These are phyloP conservation scores for Colletotrichum caudatum DNA, from an alignment of 2,329 filamentous ascomycete species.

Conservation along the genomic window DNA sequence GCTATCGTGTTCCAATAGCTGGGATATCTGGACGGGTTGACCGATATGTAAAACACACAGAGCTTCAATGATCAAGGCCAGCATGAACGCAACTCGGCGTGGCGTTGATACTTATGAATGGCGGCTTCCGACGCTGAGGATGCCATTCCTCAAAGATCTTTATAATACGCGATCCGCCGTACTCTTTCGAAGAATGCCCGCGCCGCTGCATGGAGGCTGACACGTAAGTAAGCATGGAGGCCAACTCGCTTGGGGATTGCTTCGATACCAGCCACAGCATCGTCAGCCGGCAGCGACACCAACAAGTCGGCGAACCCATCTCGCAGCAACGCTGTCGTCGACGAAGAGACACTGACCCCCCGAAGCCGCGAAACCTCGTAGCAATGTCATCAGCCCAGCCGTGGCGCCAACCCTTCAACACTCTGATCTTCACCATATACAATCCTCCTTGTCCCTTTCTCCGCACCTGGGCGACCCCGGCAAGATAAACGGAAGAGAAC, in stretches of 20 bases:
- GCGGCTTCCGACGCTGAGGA: not conserved
- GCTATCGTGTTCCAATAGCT: too few species aligned
- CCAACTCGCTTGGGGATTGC: not conserved
- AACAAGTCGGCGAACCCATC: not conserved
- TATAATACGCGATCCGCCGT: not conserved
- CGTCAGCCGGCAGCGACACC: not conserved
- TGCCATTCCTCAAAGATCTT: too few species aligned
- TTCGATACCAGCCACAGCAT: not conserved
- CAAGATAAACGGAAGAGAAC: not conserved
- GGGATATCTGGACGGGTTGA: not conserved
- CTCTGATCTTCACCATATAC: not conserved
- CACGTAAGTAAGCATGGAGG: too few species aligned
- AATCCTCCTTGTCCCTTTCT: not conserved
- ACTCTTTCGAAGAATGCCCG: not conserved
- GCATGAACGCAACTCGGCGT: not conserved
- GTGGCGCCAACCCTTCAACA: not conserved
- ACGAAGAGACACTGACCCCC: not conserved
- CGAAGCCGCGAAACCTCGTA: not conserved
- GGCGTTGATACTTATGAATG: not conserved
- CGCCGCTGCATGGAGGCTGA: not conserved
- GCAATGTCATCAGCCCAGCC: constrained; percentile 11
- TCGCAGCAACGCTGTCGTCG: not conserved
- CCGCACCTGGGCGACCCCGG: not conserved
- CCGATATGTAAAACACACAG: not conserved
- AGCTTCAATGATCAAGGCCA: not conserved